phyloP scores from a whole-genome alignment of 805 yeast genomes.

The Wickerhamiella dianesei region DNA sequence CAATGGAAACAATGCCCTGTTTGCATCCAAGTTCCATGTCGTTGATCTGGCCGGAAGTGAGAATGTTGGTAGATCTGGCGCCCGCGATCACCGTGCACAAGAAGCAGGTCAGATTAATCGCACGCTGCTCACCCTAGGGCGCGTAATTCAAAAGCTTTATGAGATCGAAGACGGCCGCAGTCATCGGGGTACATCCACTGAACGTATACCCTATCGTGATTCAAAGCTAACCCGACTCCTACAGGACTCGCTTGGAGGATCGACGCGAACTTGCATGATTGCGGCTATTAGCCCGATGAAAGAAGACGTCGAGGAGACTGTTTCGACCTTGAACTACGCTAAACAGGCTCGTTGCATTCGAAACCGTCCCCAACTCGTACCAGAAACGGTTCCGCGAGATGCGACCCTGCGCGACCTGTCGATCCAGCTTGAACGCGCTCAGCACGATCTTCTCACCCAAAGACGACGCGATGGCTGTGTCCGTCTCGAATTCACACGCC shows the following conservation, averaged over 20 bases:
- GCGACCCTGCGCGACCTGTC: slow-evolving; percentile 39
- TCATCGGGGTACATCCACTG: slow-evolving; percentile 44
- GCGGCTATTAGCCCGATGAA: slow-evolving; percentile 81
- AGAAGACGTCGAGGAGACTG: slow-evolving; percentile 63
- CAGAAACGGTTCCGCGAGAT: slow-evolving; percentile 42
- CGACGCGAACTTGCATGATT: slow-evolving; percentile 72
- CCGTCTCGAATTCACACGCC: slow-evolving; percentile 41
- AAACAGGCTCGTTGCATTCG: slow-evolving; percentile 71
- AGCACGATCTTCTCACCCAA: slow-evolving; percentile 49
- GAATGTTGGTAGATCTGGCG: slow-evolving; percentile 77
- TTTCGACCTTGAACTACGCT: slow-evolving; percentile 79
- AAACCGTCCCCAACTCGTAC: slow-evolving; percentile 56
- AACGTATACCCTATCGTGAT: slow-evolving; percentile 77
- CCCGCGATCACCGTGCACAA: slow-evolving; percentile 68
- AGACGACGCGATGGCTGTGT: slow-evolving; percentile 59
- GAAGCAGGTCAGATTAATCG: slow-evolving; percentile 93
- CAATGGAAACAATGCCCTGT: slow-evolving; percentile 36
- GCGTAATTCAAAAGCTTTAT: slow-evolving; percentile 42
- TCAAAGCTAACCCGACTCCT: slow-evolving; percentile 65
- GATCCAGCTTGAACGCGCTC: slow-evolving; percentile 41
- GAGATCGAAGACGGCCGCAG: slow-evolving; percentile 25
- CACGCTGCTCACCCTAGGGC: slow-evolving; percentile 70
- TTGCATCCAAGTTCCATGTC: slow-evolving; percentile 54
- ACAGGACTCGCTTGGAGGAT: slow-evolving; percentile 79
- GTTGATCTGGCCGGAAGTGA: slow-evolving; percentile 96